Conservation (phyloP, 768 basidiomycete species). For the Boletus tylopilopsis region DNA sequence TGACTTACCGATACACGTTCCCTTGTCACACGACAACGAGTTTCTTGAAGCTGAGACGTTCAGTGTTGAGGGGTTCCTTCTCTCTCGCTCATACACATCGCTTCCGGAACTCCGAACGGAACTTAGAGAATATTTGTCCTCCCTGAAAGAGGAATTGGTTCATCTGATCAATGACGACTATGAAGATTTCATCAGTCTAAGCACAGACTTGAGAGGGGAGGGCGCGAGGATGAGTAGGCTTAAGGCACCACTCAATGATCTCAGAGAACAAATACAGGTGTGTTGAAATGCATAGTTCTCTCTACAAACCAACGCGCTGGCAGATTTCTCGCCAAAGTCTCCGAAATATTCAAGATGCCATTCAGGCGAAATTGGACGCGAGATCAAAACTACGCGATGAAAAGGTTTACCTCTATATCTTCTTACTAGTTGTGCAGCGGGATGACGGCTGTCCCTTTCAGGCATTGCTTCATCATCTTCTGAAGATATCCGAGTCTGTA, state of each 20-base stretch:
- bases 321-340: conserved; percentile 62
- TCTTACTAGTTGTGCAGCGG: neutral
- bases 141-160: conserved; percentile 90
- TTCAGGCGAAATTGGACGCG: conserved; percentile 74
- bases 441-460: conserved; percentile 28
- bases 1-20: conserved; percentile 60
- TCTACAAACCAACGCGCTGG: neutral
- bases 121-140: conserved; percentile 77
- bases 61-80: conserved; percentile 82
- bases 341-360: conserved; percentile 62
- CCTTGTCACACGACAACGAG: conserved; percentile 78
- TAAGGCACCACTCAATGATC: conserved; percentile 57
- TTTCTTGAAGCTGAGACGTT: conserved; percentile 68
- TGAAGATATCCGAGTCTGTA: conserved; percentile 91
- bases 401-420: conserved; percentile 45
- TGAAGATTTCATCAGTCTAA: conserved; percentile 94
- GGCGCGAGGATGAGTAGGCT: conserved; percentile 66
- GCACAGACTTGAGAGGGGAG: conserved; percentile 88
- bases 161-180: conserved; percentile 97
- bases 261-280: conserved; percentile 73
- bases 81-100: conserved; percentile 80
- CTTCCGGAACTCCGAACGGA: conserved; percentile 86
- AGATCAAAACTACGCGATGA: conserved; percentile 79
- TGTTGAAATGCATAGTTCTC: conserved; percentile 10
- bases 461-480: conserved; percentile 81